Evolutionary conservation across 768 basidiomycete species (phyloP).

Genomic region (Leccinum uliginosum): DNA sequence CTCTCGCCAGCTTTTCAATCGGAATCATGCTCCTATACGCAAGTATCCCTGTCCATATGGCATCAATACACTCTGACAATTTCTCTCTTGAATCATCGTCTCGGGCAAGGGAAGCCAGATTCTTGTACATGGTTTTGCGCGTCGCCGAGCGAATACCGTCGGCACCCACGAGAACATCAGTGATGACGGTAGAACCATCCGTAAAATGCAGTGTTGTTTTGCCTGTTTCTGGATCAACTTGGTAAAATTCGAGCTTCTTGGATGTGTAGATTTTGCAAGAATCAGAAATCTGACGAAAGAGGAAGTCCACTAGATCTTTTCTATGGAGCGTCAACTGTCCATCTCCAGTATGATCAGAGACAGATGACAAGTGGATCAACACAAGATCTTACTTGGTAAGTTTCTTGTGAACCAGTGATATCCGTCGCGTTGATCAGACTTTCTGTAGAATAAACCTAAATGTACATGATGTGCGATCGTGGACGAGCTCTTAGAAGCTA

Average conservation of each 20-base stretch:
- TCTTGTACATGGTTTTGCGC: conserved; percentile 25
- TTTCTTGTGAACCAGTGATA: conserved; percentile 24
- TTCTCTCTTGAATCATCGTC: conserved; percentile 4
- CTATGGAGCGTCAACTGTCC: conserved; percentile 32
- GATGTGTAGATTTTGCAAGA: conserved; percentile 31
- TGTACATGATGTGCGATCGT: neutral
- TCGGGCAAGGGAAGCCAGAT: conserved; percentile 5
- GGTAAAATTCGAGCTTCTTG: conserved; percentile 33
- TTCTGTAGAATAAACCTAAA: conserved; percentile 25
- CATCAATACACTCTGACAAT: conserved; percentile 26
- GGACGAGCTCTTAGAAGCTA: neutral
- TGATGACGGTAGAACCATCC: conserved; percentile 32
- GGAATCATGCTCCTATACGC: conserved; percentile 38
- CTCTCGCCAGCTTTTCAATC: conserved; percentile 25
- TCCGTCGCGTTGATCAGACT: conserved; percentile 33
- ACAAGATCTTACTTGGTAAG: conserved; percentile 20
- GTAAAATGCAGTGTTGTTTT: conserved; percentile 33
- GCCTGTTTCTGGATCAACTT: conserved; percentile 14
- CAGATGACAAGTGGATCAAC: neutral
- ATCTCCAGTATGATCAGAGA: conserved; percentile 15
- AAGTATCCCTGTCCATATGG: conserved; percentile 38
- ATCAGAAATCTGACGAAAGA: conserved; percentile 27
- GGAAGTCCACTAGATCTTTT: conserved; percentile 33
- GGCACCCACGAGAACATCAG: conserved; percentile 40
- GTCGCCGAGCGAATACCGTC: conserved; percentile 41